Evolutionary conservation across 495 filamentous ascomycete species (phyloP).

Genomic region (Massariosphaeria phaeospora): DNA sequence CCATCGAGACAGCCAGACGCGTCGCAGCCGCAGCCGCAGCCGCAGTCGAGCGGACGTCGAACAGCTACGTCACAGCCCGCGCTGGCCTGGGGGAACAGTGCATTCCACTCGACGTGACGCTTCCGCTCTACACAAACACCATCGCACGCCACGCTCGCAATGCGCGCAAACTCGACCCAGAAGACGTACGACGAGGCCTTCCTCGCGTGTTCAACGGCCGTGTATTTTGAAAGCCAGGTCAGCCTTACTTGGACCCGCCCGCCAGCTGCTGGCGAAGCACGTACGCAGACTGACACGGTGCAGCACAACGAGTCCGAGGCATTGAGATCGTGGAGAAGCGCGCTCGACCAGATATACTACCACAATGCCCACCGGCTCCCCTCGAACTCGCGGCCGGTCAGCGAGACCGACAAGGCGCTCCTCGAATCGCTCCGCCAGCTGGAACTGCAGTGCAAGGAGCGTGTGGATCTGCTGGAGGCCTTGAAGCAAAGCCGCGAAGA

Average conservation of each 20-base stretch:
- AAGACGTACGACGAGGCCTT: constrained; percentile 98
- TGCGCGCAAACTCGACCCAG: constrained; percentile 82
- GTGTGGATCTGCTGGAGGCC: constrained; percentile 81
- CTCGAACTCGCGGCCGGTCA: constrained; percentile 65
- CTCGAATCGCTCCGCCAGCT: constrained; percentile 75
- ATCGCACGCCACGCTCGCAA: constrained; percentile 46
- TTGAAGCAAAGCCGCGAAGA: constrained; percentile 67
- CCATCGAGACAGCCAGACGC: not conserved
- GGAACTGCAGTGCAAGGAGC: constrained; percentile 90
- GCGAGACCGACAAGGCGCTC: constrained; percentile 80
- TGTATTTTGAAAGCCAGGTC: constrained; percentile 92
- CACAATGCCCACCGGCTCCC: constrained; percentile 73
- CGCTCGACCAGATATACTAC: constrained; percentile 86
- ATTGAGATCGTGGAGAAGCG: constrained; percentile 83
- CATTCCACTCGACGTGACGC: no score
- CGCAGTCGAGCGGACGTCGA: not conserved
- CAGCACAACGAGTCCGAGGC: constrained; percentile 92
- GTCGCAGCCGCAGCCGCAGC: not conserved
- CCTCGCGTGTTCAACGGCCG: constrained; percentile 85
- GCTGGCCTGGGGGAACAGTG: constrained; percentile 10
- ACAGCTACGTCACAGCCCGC: constrained; percentile 30
- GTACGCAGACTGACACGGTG: not conserved
- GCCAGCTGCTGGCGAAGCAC: not conserved
- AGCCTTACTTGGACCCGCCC: constrained; percentile 13
- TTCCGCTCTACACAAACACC: constrained; percentile 4